Percentiles rank a stretch among this genome's conserved stretches.
phyloP scores from a whole-genome alignment of 1,284 basidiomycete genomes.

The Austroboletus rostrupii region DNA sequence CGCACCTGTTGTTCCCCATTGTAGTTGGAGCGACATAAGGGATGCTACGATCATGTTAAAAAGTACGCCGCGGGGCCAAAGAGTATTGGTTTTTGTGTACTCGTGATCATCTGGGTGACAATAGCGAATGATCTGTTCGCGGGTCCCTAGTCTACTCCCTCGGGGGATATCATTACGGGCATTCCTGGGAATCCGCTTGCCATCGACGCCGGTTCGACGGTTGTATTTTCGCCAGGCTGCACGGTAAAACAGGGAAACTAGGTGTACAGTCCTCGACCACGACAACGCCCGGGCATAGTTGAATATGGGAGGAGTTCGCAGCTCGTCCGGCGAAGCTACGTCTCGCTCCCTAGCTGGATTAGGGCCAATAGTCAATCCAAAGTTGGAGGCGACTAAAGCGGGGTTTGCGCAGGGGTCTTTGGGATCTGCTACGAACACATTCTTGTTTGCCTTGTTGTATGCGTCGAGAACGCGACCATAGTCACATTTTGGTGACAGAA shows the following conservation, averaged over 20 bases:
- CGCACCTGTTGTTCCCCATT: conserved; percentile 39
- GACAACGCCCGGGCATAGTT: conserved; percentile 29
- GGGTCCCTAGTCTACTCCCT: conserved; percentile 24
- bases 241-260: conserved; percentile 20
- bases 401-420: conserved; percentile 1
- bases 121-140: conserved; percentile 26
- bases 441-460: conserved; percentile 30
- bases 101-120: conserved; percentile 14
- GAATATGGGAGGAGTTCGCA: conserved; percentile 26
- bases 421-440: conserved; percentile 3
- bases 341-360: conserved; percentile 3
- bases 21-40: conserved; percentile 30
- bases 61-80: conserved; percentile 29
- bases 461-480: conserved; percentile 30
- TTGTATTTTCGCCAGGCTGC: conserved; percentile 14
- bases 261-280: conserved; percentile 24
- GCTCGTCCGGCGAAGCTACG: conserved; percentile 17
- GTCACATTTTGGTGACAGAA: conserved; percentile 40
- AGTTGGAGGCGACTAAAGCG: conserved; percentile 7
- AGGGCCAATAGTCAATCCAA: conserved; percentile 20
- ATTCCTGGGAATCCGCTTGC: neutral
- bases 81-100: conserved; percentile 2
- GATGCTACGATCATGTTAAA: conserved; percentile 35
- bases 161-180: neutral
- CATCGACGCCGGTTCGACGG: conserved; percentile 4